A percentile compares a stretch with the other conserved stretches of the same genome.
phyloP scores from a whole-genome alignment of 257 asterid species.

The Solanum habrochaites region DNA sequence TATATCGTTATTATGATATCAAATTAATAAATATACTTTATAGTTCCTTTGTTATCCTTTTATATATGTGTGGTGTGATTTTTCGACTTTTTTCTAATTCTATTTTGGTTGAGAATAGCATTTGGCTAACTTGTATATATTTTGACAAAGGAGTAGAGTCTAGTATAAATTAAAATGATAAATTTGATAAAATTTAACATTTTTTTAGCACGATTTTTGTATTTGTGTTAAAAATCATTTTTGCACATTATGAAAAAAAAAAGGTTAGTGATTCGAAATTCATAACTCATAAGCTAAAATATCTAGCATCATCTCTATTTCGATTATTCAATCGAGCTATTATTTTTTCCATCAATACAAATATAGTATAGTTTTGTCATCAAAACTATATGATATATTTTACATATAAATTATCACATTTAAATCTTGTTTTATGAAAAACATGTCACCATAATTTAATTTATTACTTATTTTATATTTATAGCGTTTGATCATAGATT shows the following conservation, averaged over 20 bases:
- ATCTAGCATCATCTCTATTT: neutral
- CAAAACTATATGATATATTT: neutral
- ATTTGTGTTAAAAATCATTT: neutral
- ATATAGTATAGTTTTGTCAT: neutral
- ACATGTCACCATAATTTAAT: neutral
- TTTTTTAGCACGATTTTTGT: neutral
- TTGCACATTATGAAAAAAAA: neutral
- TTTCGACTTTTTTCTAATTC: neutral
- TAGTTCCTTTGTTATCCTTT: neutral
- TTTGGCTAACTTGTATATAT: neutral
- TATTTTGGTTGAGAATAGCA: neutral
- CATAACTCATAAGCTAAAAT: neutral
- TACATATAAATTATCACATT: neutral
- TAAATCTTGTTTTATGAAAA: neutral
- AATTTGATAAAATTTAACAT: neutral
- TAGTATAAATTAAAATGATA: neutral
- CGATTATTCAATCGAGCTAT: neutral
- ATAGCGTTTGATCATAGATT: neutral
- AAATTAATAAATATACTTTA: neutral
- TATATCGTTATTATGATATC: neutral
- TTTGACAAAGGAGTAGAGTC: neutral
- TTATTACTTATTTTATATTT: neutral
- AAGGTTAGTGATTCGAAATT: neutral
- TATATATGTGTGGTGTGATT: neutral
- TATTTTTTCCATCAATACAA: neutral